Base-by-base conservation (phyloP, 73 alveolate genomes). In the Paramecium sonneborni region DNA sequence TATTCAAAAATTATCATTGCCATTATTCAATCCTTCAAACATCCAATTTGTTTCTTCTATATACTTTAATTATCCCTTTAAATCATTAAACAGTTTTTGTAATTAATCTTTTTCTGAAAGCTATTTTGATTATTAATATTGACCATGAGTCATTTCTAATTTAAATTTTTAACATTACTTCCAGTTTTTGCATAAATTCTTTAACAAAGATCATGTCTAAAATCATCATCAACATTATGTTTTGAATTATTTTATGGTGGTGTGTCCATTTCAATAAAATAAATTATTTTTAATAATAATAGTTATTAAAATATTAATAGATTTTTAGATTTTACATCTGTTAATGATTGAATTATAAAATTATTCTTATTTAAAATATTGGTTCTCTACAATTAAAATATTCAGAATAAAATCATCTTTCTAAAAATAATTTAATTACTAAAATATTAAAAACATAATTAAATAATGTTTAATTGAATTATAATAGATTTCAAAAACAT, bases 1-100 rank as follows among this genome's bases (percentile, higher is more conserved):
- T n/a, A 62, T 62, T 62, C 84, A 62, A 62, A 62, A 62, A 62
- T 62, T 62, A 32, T 62, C 84, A 15, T 62, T 62, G 10, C 10
- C 24, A 26, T 62, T 62, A 28, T 62, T 62, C 46, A 62, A 62
- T 12, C 84, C 44, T 38, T 72, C 86, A 72, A 35, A 72, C 86
- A 72, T 72, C 86, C 86, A 72, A 72, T 72, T 72, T 1, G 86
- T 72, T 72, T 72, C 86, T 3, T 72, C 86, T 14, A 72, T 72
- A 37, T 35, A 72, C 34, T 72, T 72, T 72, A 72, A 72, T 72
- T 72, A 18, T 34, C 39, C 57, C 14, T 62, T 72, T 11, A 72
- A 21, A 4, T 72, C 86, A 12, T 20, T 37, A 15, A 32, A 28
- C 37, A 72, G 30, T 38, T 24, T 72, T n/a, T 14, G 14, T 8